Percentiles rank a stretch among this genome's conserved stretches.
phyloP scores from a whole-genome alignment of 164 flowering plant species.

The Chimonanthus praecox region DNA sequence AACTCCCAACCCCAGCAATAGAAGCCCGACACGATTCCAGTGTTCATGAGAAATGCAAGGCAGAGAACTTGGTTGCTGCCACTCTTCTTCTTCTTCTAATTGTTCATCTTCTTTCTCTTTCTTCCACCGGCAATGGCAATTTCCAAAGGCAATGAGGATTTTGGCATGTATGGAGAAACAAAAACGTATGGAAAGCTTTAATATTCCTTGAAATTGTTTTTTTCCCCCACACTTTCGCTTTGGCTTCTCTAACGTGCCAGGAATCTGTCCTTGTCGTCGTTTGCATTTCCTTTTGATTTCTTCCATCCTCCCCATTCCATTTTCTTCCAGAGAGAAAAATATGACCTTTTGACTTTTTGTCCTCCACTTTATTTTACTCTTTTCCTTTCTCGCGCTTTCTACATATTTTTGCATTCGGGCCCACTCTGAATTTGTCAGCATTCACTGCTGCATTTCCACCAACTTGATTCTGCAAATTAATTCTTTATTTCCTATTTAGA shows the following conservation, averaged over 20 bases:
- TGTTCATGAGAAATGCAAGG: slow-evolving; percentile 63
- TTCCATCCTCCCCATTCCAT: neutral
- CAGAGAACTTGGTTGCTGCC: neutral
- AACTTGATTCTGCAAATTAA: too few species aligned
- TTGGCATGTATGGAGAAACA: neutral
- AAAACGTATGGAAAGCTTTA: slow-evolving; percentile 5
- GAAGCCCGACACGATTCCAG: slow-evolving; percentile 74
- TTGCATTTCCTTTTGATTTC: neutral
- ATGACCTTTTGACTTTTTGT: neutral
- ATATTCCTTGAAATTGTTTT: neutral
- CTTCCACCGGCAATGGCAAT: neutral
- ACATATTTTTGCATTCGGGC: neutral
- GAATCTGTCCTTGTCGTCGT: slow-evolving; percentile 2
- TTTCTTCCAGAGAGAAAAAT: neutral
- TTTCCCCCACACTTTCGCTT: neutral
- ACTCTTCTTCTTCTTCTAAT: slow-evolving; percentile 1
- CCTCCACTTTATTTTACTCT: neutral
- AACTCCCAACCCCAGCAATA: slow-evolving; percentile 80
- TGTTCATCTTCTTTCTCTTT: neutral
- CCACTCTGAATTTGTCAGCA: neutral
- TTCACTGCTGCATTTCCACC: too few species aligned
- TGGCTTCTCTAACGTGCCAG: neutral
- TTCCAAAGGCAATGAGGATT: neutral
- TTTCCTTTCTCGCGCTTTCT: neutral
- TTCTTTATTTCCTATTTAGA: too few species aligned